Evolutionary conservation across 2,329 filamentous ascomycete species (phyloP).

Genomic region (Neonectria neomacrospora): DNA sequence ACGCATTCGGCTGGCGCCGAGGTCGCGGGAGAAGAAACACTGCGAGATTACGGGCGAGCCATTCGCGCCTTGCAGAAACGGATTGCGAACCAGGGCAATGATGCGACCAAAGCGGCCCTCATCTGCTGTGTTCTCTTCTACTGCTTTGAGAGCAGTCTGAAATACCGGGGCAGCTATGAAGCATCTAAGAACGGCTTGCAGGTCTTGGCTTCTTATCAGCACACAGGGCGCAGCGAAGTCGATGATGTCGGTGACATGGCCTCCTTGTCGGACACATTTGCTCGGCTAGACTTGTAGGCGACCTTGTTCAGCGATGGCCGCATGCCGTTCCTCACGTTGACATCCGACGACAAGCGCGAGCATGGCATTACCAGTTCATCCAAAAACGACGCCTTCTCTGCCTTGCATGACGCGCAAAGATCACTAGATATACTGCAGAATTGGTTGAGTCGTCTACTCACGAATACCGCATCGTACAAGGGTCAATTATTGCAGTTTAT

Average conservation of each 20-base stretch:
- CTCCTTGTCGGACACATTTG: constrained; percentile 11
- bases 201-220: constrained; percentile 1
- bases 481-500: neutral
- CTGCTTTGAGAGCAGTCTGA: constrained; percentile 21
- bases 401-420: constrained; percentile 19
- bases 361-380: neutral
- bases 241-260: constrained; percentile 6
- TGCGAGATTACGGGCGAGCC: constrained; percentile 12
- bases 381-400: neutral
- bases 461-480: constrained; percentile 3
- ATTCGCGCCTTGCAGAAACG: constrained; percentile 17
- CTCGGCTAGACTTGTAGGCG: constrained; percentile 32
- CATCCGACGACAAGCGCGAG: neutral
- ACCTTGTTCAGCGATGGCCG: constrained; percentile 34
- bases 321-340: constrained; percentile 13
- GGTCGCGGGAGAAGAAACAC: constrained; percentile 1
- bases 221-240: neutral
- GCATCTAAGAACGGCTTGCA: constrained; percentile 11
- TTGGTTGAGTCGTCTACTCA: constrained; percentile 27
- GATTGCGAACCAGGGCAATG: neutral
- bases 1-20: constrained; percentile 1
- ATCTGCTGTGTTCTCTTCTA: constrained; percentile 24
- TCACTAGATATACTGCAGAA: constrained; percentile 28
- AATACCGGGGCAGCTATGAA: constrained; percentile 12
- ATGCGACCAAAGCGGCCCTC: constrained; percentile 8